Evolutionary conservation across 305 asterid genomes (phyloP).

Genomic region (Solanum hybrid): DNA sequence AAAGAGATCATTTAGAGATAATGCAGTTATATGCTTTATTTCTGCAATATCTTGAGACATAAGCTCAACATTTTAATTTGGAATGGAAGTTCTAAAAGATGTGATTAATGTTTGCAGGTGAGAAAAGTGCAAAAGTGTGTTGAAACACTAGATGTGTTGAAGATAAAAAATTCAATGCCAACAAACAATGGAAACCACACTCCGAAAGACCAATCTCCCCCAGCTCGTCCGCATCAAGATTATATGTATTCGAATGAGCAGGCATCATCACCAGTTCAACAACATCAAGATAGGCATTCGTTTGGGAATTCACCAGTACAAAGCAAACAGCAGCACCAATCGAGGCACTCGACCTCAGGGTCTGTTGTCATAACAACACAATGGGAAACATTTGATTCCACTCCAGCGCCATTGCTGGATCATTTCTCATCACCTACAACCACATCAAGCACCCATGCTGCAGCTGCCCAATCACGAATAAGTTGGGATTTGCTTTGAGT

Average conservation of each 20-base stretch:
- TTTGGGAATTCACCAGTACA: slow-evolving; percentile 20
- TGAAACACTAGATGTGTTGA: slow-evolving; percentile 58
- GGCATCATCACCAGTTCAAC: slow-evolving; percentile 20
- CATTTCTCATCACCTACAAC: slow-evolving; percentile 26
- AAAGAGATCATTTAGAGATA: not conserved
- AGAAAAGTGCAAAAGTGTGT: slow-evolving; percentile 64
- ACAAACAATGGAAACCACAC: slow-evolving; percentile 15
- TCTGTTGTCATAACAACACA: slow-evolving; percentile 77
- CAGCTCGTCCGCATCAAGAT: slow-evolving; percentile 17
- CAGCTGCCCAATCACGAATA: slow-evolving; percentile 31
- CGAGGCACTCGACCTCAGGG: slow-evolving; percentile 52
- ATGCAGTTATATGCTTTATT: not conserved
- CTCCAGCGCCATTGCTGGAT: slow-evolving; percentile 19
- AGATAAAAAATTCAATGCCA: slow-evolving; percentile 48
- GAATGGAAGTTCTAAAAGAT: not conserved
- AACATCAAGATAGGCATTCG: slow-evolving; percentile 28
- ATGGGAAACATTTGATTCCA: slow-evolving; percentile 82
- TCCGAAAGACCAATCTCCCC: slow-evolving; percentile 6
- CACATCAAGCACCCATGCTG: slow-evolving; percentile 10
- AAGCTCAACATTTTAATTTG: not conserved
- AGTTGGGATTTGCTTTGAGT: slow-evolving; percentile 64
- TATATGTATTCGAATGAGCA: slow-evolving; percentile 22
- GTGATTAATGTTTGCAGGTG: slow-evolving; percentile 27
- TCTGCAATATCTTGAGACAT: not conserved
- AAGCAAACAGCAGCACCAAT: slow-evolving; percentile 25